phyloP scores from a whole-genome alignment of 495 filamentous ascomycete species.

The Talaromyces thailandensis region DNA sequence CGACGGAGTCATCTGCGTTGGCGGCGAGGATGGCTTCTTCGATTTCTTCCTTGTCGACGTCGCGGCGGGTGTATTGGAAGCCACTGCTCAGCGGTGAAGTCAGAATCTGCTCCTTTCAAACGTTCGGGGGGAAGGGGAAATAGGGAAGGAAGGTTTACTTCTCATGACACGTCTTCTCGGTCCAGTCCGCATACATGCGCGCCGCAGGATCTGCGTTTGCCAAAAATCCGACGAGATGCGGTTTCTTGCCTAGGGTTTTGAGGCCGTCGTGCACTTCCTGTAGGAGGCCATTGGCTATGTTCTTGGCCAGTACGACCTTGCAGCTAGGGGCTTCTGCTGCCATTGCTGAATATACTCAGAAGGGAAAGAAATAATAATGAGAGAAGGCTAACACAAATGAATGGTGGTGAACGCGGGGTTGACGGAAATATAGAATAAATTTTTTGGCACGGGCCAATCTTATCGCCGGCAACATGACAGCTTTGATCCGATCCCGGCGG shows the following conservation, averaged over 20 bases:
- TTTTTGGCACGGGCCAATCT: constrained; percentile 5
- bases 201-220: constrained; percentile 88
- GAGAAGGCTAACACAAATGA: neutral
- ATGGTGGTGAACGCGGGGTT: neutral
- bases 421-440: neutral
- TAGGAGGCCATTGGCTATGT: constrained; percentile 72
- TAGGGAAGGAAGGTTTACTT: constrained; percentile 50
- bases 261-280: constrained; percentile 67
- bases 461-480: neutral
- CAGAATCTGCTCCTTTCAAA: neutral
- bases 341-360: neutral
- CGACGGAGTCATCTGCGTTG: constrained; percentile 66
- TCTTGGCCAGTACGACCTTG: constrained; percentile 82
- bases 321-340: constrained; percentile 46
- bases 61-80: constrained; percentile 76
- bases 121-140: constrained; percentile 6
- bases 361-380: neutral
- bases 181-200: constrained; percentile 91
- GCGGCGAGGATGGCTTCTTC: constrained; percentile 78
- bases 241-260: constrained; percentile 55
- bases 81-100: constrained; percentile 46
- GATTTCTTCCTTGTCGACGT: constrained; percentile 74
- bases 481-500: constrained; percentile 6
- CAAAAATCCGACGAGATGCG: constrained; percentile 81
- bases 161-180: constrained; percentile 88